Base-by-base conservation (phyloP, 2,329 filamentous ascomycete species). In the Hirsutella thompsonii region DNA sequence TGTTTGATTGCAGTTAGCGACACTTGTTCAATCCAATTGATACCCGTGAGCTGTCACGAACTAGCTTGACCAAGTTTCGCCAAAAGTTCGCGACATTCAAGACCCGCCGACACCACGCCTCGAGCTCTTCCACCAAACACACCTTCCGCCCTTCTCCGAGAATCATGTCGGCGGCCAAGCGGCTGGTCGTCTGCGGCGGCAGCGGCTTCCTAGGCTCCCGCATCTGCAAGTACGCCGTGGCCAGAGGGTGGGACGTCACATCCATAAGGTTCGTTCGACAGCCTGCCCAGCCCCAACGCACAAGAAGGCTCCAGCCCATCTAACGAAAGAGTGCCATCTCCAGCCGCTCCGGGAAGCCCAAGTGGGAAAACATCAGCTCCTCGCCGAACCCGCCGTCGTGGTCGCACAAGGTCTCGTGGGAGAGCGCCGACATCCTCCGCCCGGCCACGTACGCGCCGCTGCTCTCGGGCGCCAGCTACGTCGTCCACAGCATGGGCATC, bases 401-500 rank as follows among this genome's bases (percentile, higher is more conserved):
- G 92, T 79, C 88, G 2, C 75, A 76, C 52, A 77, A 79, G 37
- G 86, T 98, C 5, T 74, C 78, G 47, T 96, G 92, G 92, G 82
- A 87, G 51, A 81, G 81, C 49, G 90, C 82, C 53, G 86, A 96
- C 63, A 81, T 96, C 50, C 76, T 98, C 46, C 76, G 82, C 45
- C 90, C 92, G 1, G 67, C 74, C 1, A 83, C 83, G 16, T 98
- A 95, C 65, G 76, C 74, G 8, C 67, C 81, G 1, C 75, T 90
- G 37, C 76, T 98, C 46, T 74, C 77, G 49, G 77, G 75, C 42
- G 85, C 88, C 46, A 78, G 87, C 58, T 89, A 80, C 42, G 89
- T 96, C 20, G 82, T 98, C 37, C 92, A 98, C 69, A 87, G 75
- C 55, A 89, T 96, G 82, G 92, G 92, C 9, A 95, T 98, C 52